These are phyloP conservation scores for Podospora pseudoanserina DNA, from an alignment of 495 filamentous ascomycete genomes.

Conservation along the genomic window DNA sequence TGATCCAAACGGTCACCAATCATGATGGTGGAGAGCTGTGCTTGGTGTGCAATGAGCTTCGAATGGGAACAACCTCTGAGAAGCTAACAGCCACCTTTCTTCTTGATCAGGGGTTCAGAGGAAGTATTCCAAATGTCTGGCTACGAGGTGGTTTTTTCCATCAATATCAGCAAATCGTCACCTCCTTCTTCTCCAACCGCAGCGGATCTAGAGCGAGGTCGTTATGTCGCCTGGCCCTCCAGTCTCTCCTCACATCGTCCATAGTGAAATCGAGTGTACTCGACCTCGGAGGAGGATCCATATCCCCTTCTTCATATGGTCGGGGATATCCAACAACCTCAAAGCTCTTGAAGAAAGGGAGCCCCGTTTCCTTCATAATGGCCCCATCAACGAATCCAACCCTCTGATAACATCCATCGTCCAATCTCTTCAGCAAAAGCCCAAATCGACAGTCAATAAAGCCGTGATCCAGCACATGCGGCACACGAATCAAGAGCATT, in stretches of 20 bases:
- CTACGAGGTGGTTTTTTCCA: neutral
- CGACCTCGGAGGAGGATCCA: neutral
- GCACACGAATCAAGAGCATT: constrained; percentile 24
- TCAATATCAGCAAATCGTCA: constrained; percentile 10
- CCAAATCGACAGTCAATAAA: constrained; percentile 29
- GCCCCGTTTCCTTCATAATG: constrained; percentile 12
- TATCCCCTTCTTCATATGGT: constrained; percentile 12
- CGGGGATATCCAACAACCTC: constrained; percentile 17
- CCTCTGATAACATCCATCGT: constrained; percentile 13
- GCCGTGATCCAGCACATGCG: constrained; percentile 20
- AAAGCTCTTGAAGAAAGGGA: neutral
- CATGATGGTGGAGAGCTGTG: neutral
- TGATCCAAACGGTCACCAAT: neutral
- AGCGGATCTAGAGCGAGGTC: constrained; percentile 18
- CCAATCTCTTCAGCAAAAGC: constrained; percentile 14
- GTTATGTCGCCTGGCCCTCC: constrained; percentile 8
- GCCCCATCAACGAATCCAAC: constrained; percentile 28
- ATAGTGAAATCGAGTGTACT: too few species aligned
- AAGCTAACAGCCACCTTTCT: neutral
- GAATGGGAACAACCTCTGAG: too few species aligned
- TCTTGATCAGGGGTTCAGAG: neutral
- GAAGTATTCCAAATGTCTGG: neutral
- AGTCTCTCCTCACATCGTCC: neutral
- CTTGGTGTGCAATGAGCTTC: too few species aligned
- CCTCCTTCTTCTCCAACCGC: constrained; percentile 4